A percentile compares a stretch with the other conserved stretches of the same genome.
Evolutionary conservation across 495 filamentous ascomycete genomes (phyloP).

Genomic region (Bacidia rubella): DNA sequence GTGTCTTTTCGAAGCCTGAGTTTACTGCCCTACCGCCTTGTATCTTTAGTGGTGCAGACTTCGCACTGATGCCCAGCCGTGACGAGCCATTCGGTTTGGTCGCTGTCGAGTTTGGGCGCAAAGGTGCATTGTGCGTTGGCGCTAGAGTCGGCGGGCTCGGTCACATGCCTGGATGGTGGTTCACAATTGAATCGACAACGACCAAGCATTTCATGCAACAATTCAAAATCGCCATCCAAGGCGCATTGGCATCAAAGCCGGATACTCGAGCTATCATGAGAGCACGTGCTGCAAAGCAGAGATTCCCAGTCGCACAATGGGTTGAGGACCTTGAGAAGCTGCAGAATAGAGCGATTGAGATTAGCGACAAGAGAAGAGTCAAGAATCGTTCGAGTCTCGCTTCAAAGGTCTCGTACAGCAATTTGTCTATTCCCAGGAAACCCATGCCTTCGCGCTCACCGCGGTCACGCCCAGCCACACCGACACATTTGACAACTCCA

Average conservation of each 20-base stretch:
- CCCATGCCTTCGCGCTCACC: too few species aligned
- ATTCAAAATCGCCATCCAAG: constrained; percentile 56
- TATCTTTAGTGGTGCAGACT: constrained; percentile 65
- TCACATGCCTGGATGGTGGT: constrained; percentile 63
- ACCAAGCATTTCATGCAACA: constrained; percentile 56
- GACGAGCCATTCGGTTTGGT: constrained; percentile 72
- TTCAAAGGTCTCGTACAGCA: not conserved
- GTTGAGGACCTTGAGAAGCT: constrained; percentile 47
- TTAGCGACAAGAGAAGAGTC: constrained; percentile 4
- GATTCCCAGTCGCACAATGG: constrained; percentile 62
- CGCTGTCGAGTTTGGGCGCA: constrained; percentile 65
- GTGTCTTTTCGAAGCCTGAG: constrained; percentile 61
- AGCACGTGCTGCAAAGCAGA: constrained; percentile 57
- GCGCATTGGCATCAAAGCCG: constrained; percentile 46
- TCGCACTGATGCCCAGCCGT: constrained; percentile 62
- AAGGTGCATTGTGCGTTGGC: constrained; percentile 61
- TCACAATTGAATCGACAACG: constrained; percentile 51
- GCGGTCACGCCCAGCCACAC: too few species aligned
- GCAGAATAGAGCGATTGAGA: constrained; percentile 35
- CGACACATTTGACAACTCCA: constrained; percentile 1
- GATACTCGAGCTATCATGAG: constrained; percentile 52
- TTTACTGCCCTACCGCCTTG: constrained; percentile 59
- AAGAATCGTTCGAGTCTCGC: constrained; percentile 3
- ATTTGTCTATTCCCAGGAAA: not conserved
- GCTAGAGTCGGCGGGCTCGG: constrained; percentile 51